Base-by-base conservation (phyloP, 192 early-diverging fungal species). In the Podila minutissima region DNA sequence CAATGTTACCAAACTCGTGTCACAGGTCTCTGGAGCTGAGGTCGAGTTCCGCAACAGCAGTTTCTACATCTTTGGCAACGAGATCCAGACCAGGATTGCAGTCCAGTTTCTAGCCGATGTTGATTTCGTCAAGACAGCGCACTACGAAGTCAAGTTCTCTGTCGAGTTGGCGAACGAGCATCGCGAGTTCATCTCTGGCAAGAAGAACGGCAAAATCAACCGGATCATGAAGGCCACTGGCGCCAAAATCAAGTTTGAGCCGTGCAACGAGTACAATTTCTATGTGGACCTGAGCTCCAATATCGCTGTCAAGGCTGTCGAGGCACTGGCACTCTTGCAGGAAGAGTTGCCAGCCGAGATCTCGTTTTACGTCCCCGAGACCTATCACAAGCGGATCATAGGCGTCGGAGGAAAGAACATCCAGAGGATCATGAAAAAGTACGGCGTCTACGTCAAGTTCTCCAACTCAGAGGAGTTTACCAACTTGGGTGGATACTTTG, bases 181-280 rank as follows among this genome's bases (percentile, higher is more conserved):
- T 74, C 84, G 90, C 13, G 94, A 95, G 66, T 95, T 94, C 69
- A 94, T 95, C 61, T 93, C 92, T 64, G 94, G 94, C 59, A 95
- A 95, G 83, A 95, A 95, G 82, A 91, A 90, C 66, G 94, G 94
- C 70, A 95, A 95, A 67, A 93, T 95, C 75, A 95, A 95, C 86
- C 89, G 92, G 66, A 95, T 95, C 72, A 90, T 88, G 62, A 92
- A 92, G 62, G 69, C 86, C 1, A 89, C 88, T 15, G 89, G 83
- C 2, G 92, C 91, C 29, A 76, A 84, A 37, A 86, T 95, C 37
- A 65, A 83, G 17, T 93, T 95, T 77, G 89, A 91, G 33, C 83
- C 88, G 29, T 85, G 84, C 29, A 93, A 92, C 64, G 88, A 90
- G 20, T 93, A 91, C 76, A 94, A 94, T 60, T 91, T 93, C 77